A percentile compares a stretch with the other conserved stretches of the same genome.
phyloP scores from a whole-genome alignment of 345 rosid genomes.

The Pugionium cornutum region DNA sequence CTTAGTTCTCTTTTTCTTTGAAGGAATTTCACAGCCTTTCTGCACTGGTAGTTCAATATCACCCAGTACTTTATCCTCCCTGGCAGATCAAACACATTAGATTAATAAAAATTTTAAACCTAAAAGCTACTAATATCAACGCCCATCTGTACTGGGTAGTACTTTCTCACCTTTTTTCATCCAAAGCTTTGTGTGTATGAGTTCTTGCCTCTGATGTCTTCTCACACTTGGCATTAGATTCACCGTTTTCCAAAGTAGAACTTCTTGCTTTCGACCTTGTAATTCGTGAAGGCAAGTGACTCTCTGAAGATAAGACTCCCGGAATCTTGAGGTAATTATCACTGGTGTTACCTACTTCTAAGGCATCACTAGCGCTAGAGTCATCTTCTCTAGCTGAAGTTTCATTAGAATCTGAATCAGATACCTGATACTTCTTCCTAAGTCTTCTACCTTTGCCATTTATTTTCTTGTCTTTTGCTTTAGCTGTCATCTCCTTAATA shows the following conservation, averaged over 20 bases:
- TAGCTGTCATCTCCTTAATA: slow-evolving; percentile 33
- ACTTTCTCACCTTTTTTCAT: slow-evolving; percentile 36
- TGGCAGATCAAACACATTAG: slow-evolving; percentile 2
- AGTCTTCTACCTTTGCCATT: slow-evolving; percentile 44
- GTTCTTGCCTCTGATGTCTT: slow-evolving; percentile 23
- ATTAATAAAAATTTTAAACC: neutral
- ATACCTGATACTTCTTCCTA: slow-evolving; percentile 47
- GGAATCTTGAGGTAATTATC: slow-evolving; percentile 37
- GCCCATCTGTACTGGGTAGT: neutral
- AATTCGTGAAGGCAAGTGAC: slow-evolving; percentile 29
- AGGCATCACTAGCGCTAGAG: slow-evolving; percentile 21
- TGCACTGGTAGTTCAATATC: slow-evolving; percentile 2
- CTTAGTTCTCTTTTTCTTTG: slow-evolving; percentile 26
- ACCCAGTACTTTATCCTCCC: slow-evolving; percentile 14
- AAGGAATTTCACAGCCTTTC: slow-evolving; percentile 15
- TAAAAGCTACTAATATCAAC: neutral
- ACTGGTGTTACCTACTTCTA: slow-evolving; percentile 25
- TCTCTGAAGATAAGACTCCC: slow-evolving; percentile 30
- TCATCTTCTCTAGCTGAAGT: slow-evolving; percentile 24
- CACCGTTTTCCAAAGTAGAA: slow-evolving; percentile 20
- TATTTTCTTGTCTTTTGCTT: slow-evolving; percentile 31
- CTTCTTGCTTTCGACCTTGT: slow-evolving; percentile 26
- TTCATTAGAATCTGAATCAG: slow-evolving; percentile 52
- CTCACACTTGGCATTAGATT: slow-evolving; percentile 17
- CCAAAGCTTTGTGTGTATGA: slow-evolving; percentile 11